Percentiles rank a stretch among this genome's conserved stretches.
phyloP scores from a whole-genome alignment of 805 yeast species.

The Saccharomycopsis microspora region DNA sequence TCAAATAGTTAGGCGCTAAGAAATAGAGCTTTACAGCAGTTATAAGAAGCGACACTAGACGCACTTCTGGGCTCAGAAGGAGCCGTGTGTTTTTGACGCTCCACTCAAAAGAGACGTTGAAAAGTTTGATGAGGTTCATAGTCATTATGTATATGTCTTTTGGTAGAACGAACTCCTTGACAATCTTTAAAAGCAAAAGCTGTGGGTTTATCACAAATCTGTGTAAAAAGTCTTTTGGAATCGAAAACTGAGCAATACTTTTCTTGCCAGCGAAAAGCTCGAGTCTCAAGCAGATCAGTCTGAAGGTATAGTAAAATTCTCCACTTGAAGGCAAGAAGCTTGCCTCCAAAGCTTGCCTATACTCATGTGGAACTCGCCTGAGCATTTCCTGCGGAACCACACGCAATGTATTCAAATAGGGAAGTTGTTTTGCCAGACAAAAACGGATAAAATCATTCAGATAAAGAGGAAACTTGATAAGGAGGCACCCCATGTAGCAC shows the following conservation, averaged over 20 bases:
- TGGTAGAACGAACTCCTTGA: slow-evolving; percentile 36
- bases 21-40: slow-evolving; percentile 18
- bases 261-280: background rate
- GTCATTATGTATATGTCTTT: slow-evolving; percentile 34
- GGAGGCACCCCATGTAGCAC: slow-evolving; percentile 39
- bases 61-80: slow-evolving; percentile 20
- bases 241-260: background rate
- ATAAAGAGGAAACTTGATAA: slow-evolving; percentile 39
- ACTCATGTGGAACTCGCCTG: slow-evolving; percentile 28
- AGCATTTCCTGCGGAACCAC: slow-evolving; percentile 29
- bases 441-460: slow-evolving; percentile 34
- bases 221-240: background rate
- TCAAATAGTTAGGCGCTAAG: too few relatives aligned
- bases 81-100: background rate
- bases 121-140: slow-evolving; percentile 12
- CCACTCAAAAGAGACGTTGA: background rate
- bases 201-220: background rate
- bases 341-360: slow-evolving; percentile 17
- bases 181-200: slow-evolving; percentile 27
- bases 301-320: slow-evolving; percentile 21
- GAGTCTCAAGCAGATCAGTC: slow-evolving; percentile 2
- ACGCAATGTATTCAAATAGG: slow-evolving; percentile 32
- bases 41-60: slow-evolving; percentile 14
- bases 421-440: slow-evolving; percentile 34
- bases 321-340: slow-evolving; percentile 29